Percentiles rank a stretch among this genome's conserved stretches.
Conservation (phyloP, 2,329 filamentous ascomycete genomes). For the Cladophialophora carrionii region DNA sequence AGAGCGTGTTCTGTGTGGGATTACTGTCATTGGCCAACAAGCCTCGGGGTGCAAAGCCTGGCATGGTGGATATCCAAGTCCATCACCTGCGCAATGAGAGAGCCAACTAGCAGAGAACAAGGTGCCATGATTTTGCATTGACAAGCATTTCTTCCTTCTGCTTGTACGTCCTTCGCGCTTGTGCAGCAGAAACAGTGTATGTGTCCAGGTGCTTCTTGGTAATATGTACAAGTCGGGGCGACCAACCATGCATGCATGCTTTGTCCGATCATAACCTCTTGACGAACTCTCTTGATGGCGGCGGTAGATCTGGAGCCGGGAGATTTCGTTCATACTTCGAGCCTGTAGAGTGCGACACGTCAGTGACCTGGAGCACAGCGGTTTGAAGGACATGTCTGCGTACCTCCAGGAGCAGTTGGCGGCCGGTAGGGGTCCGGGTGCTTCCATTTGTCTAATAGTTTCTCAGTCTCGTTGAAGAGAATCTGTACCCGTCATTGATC, state of each 20-base stretch:
- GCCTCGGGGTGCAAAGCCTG: not conserved
- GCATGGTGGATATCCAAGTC: not conserved
- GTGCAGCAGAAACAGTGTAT: conserved; percentile 9
- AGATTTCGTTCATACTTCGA: conserved; percentile 97
- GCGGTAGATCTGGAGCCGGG: conserved; percentile 72
- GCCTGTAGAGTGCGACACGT: conserved; percentile 56
- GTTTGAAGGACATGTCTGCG: conserved; percentile 38
- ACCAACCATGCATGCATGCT: not conserved
- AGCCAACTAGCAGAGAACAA: not conserved
- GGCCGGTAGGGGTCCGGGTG: conserved; percentile 91
- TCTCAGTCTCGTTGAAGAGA: conserved; percentile 84
- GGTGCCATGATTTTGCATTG: not conserved
- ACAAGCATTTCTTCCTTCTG: not conserved
- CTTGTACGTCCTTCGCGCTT: conserved; percentile 3
- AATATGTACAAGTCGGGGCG: conserved; percentile 33
- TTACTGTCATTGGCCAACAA: not conserved
- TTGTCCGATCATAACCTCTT: conserved; percentile 34
- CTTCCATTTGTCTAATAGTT: conserved; percentile 89
- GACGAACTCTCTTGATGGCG: conserved; percentile 41
- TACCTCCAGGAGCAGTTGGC: conserved; percentile 92
- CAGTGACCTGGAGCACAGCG: conserved; percentile 10
- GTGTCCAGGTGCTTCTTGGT: conserved; percentile 11
- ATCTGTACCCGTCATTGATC: conserved; percentile 58
- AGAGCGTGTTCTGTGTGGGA: not conserved
- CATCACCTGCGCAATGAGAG: not conserved